Percentiles rank a stretch among this genome's conserved stretches.
Evolutionary conservation across 768 basidiomycete genomes (phyloP).

Genomic region (Pleurotus citrinopileatus): DNA sequence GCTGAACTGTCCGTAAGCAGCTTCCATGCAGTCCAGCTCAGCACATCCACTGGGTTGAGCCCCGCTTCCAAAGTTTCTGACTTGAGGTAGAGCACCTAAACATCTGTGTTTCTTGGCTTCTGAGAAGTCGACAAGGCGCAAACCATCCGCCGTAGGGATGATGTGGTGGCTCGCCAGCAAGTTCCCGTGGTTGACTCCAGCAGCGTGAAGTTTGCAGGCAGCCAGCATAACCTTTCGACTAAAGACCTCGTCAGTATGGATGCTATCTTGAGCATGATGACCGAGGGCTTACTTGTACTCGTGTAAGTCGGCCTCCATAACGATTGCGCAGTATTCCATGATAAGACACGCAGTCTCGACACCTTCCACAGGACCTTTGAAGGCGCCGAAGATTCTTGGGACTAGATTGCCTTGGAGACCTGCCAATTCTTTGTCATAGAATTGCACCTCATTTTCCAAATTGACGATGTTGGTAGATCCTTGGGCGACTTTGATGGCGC

Average conservation of each 20-base stretch:
- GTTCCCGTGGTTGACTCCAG: constrained; percentile 33
- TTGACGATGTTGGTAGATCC: constrained; percentile 20
- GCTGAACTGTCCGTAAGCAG: constrained; percentile 15
- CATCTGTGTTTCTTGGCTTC: constrained; percentile 28
- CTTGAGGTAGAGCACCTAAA: constrained; percentile 12
- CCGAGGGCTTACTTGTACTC: constrained; percentile 22
- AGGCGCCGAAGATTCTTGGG: constrained; percentile 37
- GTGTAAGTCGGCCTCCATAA: constrained; percentile 7
- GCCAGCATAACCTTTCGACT: constrained; percentile 32
- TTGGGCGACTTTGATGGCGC: constrained; percentile 33
- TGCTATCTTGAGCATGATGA: background rate
- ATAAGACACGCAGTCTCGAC: constrained; percentile 29
- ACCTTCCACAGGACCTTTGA: constrained; percentile 23
- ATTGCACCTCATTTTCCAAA: constrained; percentile 28
- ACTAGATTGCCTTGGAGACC: constrained; percentile 35
- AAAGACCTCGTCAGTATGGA: constrained; percentile 1
- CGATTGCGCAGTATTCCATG: constrained; percentile 33
- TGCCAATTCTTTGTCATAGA: constrained; percentile 30
- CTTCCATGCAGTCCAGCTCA: constrained; percentile 22
- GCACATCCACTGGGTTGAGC: constrained; percentile 14
- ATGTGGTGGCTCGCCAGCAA: constrained; percentile 29
- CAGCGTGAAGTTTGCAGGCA: constrained; percentile 31
- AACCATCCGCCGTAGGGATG: constrained; percentile 22
- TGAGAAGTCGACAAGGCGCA: constrained; percentile 37
- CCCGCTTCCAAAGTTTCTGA: constrained; percentile 3